Percentiles rank a stretch among this genome's conserved stretches.
These are phyloP conservation scores for Polymyxa betae DNA, from an alignment of 208 protist species.

Conservation along the genomic window DNA sequence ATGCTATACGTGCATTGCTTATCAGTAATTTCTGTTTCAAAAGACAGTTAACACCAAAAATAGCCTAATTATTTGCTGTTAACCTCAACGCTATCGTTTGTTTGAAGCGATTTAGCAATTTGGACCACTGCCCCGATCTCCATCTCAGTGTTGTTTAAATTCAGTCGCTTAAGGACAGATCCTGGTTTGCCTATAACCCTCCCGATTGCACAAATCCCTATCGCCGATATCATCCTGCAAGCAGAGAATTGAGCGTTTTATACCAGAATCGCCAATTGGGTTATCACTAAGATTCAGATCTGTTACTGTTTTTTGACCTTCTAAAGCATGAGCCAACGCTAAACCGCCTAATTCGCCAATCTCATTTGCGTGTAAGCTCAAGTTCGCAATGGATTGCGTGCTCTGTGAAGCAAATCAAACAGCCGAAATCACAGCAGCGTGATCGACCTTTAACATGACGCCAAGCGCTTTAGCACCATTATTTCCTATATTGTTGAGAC, in stretches of 20 bases:
- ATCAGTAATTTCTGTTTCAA: neutral
- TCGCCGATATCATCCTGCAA: neutral
- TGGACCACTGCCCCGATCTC: neutral
- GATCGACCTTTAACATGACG: neutral
- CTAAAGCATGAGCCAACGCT: neutral
- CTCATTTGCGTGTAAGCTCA: neutral
- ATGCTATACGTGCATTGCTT: neutral
- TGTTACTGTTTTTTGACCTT: neutral
- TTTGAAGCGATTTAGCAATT: neutral
- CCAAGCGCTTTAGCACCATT: slow-evolving; percentile 10
- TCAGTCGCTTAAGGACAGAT: neutral
- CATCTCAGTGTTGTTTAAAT: neutral
- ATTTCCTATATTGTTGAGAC: neutral
- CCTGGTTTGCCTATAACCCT: neutral
- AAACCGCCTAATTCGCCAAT: neutral
- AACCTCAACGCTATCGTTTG: neutral
- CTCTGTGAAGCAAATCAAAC: neutral
- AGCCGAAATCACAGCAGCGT: neutral
- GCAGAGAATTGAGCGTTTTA: neutral
- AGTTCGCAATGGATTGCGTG: neutral
- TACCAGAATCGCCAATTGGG: neutral
- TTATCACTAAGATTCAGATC: neutral
- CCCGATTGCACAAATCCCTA: neutral
- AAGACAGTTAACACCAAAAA: neutral
- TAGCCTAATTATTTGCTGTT: neutral